Percentiles rank a stretch among this genome's conserved stretches.
Conservation (phyloP, 1,284 basidiomycete species). For the Pseudozyma hubeiensis region DNA sequence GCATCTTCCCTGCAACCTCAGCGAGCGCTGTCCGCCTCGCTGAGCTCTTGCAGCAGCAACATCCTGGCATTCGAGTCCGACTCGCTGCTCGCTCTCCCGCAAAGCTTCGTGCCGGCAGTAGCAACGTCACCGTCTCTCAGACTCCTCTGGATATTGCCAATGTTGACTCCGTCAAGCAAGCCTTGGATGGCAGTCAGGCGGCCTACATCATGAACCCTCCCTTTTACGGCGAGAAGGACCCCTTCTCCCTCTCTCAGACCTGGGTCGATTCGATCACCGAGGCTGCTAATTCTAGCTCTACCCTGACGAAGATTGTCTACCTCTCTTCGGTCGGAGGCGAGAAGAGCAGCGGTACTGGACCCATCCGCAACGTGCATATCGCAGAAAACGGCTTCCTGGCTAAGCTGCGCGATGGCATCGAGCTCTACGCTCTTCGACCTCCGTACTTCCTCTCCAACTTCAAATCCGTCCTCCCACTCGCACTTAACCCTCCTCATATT, state of each 20-base stretch:
- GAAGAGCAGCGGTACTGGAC: conserved; percentile 13
- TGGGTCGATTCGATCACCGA: conserved; percentile 12
- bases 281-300: conserved; percentile 21
- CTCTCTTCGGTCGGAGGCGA: conserved; percentile 30
- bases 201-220: conserved; percentile 36
- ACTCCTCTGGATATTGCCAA: conserved; percentile 14
- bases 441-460: conserved; percentile 25
- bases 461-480: conserved; percentile 15
- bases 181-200: conserved; percentile 25
- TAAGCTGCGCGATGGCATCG: conserved; percentile 20
- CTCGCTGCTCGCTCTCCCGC: conserved; percentile 24
- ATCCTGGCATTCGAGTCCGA: conserved; percentile 19
- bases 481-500: conserved; percentile 27
- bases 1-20: conserved; percentile 37
- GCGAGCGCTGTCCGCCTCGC: conserved; percentile 8
- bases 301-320: conserved; percentile 27
- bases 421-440: conserved; percentile 10
- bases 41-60: conserved; percentile 18
- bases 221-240: conserved; percentile 12
- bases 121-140: conserved; percentile 16
- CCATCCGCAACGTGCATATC: conserved; percentile 18
- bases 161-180: conserved; percentile 19
- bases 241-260: conserved; percentile 5
- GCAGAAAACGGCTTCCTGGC: conserved; percentile 17
- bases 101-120: conserved; percentile 12